Percentiles rank a stretch among this genome's conserved stretches.
Conservation (phyloP, 164 flowering plant genomes). For the Santalum album region DNA sequence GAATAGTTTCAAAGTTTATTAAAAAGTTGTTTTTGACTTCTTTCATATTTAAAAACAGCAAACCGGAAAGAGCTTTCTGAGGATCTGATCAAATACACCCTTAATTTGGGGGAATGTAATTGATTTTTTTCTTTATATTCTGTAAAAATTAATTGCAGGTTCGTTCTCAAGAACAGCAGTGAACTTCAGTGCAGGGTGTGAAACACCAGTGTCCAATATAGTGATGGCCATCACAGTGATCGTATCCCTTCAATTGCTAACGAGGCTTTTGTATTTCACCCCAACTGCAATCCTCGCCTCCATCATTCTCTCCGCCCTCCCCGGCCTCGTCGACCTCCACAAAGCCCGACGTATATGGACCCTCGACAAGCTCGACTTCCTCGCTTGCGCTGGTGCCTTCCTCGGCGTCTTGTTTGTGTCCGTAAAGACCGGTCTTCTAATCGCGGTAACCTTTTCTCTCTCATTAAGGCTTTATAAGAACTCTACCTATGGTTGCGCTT, state of each 20-base stretch:
- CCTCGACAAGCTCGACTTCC: conserved; percentile 78
- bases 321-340: conserved; percentile 59
- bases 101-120: no score
- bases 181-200: conserved; percentile 72
- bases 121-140: no score
- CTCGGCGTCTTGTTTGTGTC: conserved; percentile 70
- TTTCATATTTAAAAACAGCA: no score
- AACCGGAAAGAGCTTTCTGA: no score
- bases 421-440: conserved; percentile 74
- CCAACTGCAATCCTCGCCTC: conserved; percentile 78
- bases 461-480: no score
- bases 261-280: conserved; percentile 70
- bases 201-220: conserved; percentile 72
- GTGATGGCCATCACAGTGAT: conserved; percentile 77
- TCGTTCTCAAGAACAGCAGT: conserved; percentile 91
- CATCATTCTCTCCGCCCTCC: conserved; percentile 70
- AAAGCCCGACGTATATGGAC: conserved; percentile 56
- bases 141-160: conserved; percentile 40
- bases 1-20: no score
- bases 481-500: background rate
- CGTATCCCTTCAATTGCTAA: conserved; percentile 42
- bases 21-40: no score
- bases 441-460: conserved; percentile 62
- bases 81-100: no score
- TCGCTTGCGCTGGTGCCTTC: conserved; percentile 72